Evolutionary conservation across 2,329 filamentous ascomycete genomes (phyloP), one percentile per base, ranked within the genome.

Genomic region (Botrytis galanthina): DNA sequence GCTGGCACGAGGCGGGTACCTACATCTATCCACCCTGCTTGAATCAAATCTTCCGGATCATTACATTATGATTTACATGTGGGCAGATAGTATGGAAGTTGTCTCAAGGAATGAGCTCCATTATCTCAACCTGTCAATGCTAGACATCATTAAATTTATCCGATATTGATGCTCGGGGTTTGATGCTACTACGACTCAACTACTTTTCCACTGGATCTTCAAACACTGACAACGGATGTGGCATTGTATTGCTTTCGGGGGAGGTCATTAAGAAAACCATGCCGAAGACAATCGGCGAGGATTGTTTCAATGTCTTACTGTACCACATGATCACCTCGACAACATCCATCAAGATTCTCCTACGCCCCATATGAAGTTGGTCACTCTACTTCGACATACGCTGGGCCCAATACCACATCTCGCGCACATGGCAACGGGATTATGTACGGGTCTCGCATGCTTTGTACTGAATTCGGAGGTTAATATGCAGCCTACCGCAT

Each of bases 341-440:
- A 57, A 69, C 48, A 69, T 44, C 66, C 37, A 39, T 32, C 32
- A 51, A 64, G 32, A 67, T 67, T 54, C 9, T 67, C 26, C 22
- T 8, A 9, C 39, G 35, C 39, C n/a, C 20, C 39, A 42, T n/a
- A 32, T 42, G 9, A 26, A 42, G 29, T 42, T 51, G n/a, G 39
- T 18, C 4, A 29, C 26, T 57, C 26, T n/a, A 18, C 9, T 57
- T 57, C n/a, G 16, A 57, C n/a, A 67, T 29, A 16, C 29, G 26
- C 44, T 35, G 32, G 20, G 37, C 26, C 48, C n/a, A 37, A 44
- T 12, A 26, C 6, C 12, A 69, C 10, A 20, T 16, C 35, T 57
- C 18, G 29, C 14, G 18, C 66, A 32, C 48, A 69, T 69, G 66
- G 66, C n/a, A 69, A 69, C 35, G 66, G 35, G 37, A 44, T 42